phyloP scores from a whole-genome alignment of 352 stramenopile species.

The Aphanomyces invadans region DNA sequence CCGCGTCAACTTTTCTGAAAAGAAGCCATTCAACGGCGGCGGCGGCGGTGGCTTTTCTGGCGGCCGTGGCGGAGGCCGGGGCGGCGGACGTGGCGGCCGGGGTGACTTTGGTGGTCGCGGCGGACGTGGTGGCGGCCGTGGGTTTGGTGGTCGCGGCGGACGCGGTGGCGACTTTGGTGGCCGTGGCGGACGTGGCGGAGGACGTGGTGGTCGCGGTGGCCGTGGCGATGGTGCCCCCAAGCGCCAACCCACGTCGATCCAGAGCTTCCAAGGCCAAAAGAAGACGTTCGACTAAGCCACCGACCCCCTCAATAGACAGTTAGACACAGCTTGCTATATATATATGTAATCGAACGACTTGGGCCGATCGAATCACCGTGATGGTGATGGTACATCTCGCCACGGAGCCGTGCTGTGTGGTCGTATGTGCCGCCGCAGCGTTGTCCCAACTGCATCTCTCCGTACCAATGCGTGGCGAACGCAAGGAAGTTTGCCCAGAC shows the following conservation, averaged over 20 bases:
- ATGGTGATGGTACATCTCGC: too few species aligned
- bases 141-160: slow-evolving; percentile 43
- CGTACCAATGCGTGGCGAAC: too few species aligned
- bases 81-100: slow-evolving; percentile 29
- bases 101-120: slow-evolving; percentile 39
- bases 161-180: slow-evolving; percentile 30
- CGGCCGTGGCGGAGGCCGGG: slow-evolving; percentile 36
- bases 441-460: too few species aligned
- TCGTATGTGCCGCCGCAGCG: too few species aligned
- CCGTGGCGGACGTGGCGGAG: slow-evolving; percentile 29
- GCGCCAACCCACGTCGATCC: slow-evolving; percentile 86
- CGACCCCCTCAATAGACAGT: slow-evolving; percentile 22
- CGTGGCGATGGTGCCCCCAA: slow-evolving; percentile 63
- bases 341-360: neutral
- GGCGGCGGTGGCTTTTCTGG: slow-evolving; percentile 43
- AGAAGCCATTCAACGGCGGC: slow-evolving; percentile 27
- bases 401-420: too few species aligned
- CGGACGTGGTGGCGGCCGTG: slow-evolving; percentile 54
- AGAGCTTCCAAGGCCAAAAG: slow-evolving; percentile 94
- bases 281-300: slow-evolving; percentile 92
- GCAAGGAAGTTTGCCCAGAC: too few species aligned
- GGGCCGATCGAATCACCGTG: too few species aligned
- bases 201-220: slow-evolving; percentile 37
- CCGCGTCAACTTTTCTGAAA: slow-evolving; percentile 92
- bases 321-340: slow-evolving; percentile 9